Percentiles rank a stretch among this genome's conserved stretches.
Evolutionary conservation across 805 yeast species (phyloP).

Genomic region (Schizosaccharomyces lindneri): DNA sequence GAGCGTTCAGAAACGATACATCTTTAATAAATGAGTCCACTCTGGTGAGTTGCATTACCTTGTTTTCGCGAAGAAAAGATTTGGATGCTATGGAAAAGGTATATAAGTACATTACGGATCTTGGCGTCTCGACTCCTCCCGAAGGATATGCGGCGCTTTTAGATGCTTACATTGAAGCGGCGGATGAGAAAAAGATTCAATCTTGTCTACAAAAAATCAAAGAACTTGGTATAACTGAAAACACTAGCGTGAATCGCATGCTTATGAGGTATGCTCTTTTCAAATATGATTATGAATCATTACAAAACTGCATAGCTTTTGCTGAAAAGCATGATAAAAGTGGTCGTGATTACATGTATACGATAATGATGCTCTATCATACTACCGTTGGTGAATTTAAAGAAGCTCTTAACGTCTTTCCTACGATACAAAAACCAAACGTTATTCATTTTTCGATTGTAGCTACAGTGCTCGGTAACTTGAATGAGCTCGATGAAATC

Average conservation of each 20-base stretch:
- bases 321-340: background rate
- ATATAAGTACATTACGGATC: background rate
- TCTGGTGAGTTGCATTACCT: background rate
- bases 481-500: background rate
- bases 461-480: background rate
- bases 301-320: background rate
- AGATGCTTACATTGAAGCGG: conserved; percentile 9
- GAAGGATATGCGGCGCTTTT: background rate
- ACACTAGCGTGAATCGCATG: background rate
- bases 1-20: background rate
- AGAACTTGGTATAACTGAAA: background rate
- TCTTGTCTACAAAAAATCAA: conserved; percentile 13
- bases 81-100: background rate
- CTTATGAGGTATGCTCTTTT: background rate
- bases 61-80: background rate
- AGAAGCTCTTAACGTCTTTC: background rate
- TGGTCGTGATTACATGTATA: background rate
- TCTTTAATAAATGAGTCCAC: background rate
- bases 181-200: conserved; percentile 19
- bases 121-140: background rate
- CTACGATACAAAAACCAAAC: background rate
- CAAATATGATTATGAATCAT: background rate
- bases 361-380: background rate
- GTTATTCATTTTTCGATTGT: background rate
- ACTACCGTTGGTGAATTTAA: background rate